Evolutionary conservation across 179 eudicot species (phyloP).

Genomic region (Beta corolliflora): DNA sequence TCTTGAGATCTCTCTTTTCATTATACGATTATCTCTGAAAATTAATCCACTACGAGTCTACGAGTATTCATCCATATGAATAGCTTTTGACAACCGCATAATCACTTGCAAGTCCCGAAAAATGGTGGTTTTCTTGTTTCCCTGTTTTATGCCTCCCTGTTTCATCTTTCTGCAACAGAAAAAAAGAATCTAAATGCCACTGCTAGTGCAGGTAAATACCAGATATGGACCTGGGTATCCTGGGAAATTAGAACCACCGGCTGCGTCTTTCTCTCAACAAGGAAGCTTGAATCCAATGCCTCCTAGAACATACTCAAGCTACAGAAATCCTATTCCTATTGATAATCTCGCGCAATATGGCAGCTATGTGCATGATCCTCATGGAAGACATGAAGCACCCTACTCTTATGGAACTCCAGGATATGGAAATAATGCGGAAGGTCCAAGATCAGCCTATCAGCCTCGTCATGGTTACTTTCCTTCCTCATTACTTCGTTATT

Average conservation of each 20-base stretch:
- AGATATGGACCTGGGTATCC: slow-evolving; percentile 18
- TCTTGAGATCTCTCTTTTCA: too few relatives aligned
- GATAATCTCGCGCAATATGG: neutral
- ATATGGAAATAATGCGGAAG: slow-evolving; percentile 5
- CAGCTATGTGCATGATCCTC: slow-evolving; percentile 18
- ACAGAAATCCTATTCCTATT: neutral
- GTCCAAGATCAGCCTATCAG: slow-evolving; percentile 10
- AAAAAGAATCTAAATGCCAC: neutral
- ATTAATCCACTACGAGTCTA: too few relatives aligned
- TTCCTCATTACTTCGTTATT: neutral
- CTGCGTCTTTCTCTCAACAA: slow-evolving; percentile 10
- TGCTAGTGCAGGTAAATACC: slow-evolving; percentile 29
- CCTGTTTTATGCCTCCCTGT: neutral
- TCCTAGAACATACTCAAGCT: slow-evolving; percentile 5
- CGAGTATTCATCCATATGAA: too few relatives aligned
- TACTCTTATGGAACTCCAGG: slow-evolving; percentile 14
- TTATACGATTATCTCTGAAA: too few relatives aligned
- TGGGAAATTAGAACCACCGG: slow-evolving; percentile 24
- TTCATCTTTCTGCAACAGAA: neutral
- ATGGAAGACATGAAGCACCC: slow-evolving; percentile 4
- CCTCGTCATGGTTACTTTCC: slow-evolving; percentile 22
- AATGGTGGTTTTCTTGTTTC: neutral
- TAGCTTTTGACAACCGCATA: too few relatives aligned
- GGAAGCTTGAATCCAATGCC: slow-evolving; percentile 17
- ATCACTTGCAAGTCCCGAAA: neutral